Evolutionary conservation across 495 filamentous ascomycete species (phyloP).

Genomic region (Entonaema liquescens): DNA sequence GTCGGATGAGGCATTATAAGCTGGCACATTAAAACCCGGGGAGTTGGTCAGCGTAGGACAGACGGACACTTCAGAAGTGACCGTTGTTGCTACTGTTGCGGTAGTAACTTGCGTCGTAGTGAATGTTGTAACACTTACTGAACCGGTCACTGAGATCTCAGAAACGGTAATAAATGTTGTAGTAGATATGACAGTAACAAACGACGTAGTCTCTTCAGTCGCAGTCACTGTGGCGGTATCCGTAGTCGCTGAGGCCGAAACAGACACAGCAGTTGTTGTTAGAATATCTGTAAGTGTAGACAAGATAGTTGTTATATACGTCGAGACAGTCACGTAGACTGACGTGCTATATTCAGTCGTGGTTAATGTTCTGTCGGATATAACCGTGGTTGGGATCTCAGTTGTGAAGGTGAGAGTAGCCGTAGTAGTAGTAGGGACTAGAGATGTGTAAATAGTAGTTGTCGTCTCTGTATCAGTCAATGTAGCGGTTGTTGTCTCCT

Average conservation of each 20-base stretch:
- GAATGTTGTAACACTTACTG: slow-evolving; percentile 45
- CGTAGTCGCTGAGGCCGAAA: slow-evolving; percentile 37
- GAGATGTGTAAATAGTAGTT: slow-evolving; percentile 45
- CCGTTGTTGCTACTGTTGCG: slow-evolving; percentile 28
- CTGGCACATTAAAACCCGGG: slow-evolving; percentile 7
- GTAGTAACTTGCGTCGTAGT: slow-evolving; percentile 44
- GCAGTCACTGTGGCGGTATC: slow-evolving; percentile 38
- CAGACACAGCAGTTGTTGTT: slow-evolving; percentile 39
- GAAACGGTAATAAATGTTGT: slow-evolving; percentile 43
- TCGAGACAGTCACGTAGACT: slow-evolving; percentile 37
- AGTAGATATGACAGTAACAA: slow-evolving; percentile 40
- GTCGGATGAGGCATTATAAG: slow-evolving; percentile 43
- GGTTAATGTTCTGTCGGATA: slow-evolving; percentile 39
- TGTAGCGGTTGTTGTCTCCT: slow-evolving; percentile 31
- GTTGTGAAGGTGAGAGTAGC: slow-evolving; percentile 37
- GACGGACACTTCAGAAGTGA: slow-evolving; percentile 31
- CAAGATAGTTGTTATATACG: slow-evolving; percentile 35
- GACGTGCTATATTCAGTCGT: slow-evolving; percentile 42
- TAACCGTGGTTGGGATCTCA: slow-evolving; percentile 45
- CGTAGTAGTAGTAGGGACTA: slow-evolving; percentile 41
- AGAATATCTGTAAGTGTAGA: slow-evolving; percentile 39
- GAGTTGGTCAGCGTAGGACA: slow-evolving; percentile 45
- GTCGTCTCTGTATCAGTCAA: neutral
- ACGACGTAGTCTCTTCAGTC: slow-evolving; percentile 40
- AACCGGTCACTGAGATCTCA: slow-evolving; percentile 44